Base-by-base conservation (phyloP, 768 basidiomycete species). In the Pisolithus albus region DNA sequence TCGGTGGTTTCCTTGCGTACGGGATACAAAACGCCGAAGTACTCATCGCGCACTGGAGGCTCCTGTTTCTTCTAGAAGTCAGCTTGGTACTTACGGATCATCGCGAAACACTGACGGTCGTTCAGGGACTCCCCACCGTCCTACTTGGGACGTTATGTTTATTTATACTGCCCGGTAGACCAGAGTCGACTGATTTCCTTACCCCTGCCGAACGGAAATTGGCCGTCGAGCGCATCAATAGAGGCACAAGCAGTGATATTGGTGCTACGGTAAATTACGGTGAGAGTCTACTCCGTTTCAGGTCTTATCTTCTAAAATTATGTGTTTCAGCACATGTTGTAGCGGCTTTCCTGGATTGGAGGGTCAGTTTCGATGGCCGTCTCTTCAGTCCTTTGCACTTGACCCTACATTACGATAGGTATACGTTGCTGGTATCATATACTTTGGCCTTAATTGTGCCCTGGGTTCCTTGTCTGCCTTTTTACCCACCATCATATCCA, bases 121-220 rank as follows among this genome's bases (percentile, higher is more conserved):
- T 16, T 13, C 45, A 85, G 84, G 88, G 88, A 28, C 58, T 79
- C 18, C 87, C 88, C 1, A 70, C 69, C 2, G 32, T 68, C 11
- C 56, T 66, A 18, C 30, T 60, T 19, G 69, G 68, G 16, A 24
- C 57, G 2, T 0, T 66, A 5, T 66, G 70, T 39, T 39, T 66
- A 44, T 61, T 66, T 50, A 10, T 62, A n/a, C 51, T 71, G 11
- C 68, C 68, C 26, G 64, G 54, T 3, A 54, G 69, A 34, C 68
- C 66, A 0, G 68, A 70, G 43, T 70, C 68, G 18, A 66, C 68
- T 6, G n/a, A 46, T 15, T 70, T 70, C 49, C 54, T 69, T 46
- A 69, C 69, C 0, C 54, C 56, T 39, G 55, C 63, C 5, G 69
- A 69, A 38, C 69, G 63, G 10, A 70, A 66, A 36, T 44, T 70